phyloP scores from a whole-genome alignment of 2,329 filamentous ascomycete genomes.

The Ophiosphaerella herpotricha region DNA sequence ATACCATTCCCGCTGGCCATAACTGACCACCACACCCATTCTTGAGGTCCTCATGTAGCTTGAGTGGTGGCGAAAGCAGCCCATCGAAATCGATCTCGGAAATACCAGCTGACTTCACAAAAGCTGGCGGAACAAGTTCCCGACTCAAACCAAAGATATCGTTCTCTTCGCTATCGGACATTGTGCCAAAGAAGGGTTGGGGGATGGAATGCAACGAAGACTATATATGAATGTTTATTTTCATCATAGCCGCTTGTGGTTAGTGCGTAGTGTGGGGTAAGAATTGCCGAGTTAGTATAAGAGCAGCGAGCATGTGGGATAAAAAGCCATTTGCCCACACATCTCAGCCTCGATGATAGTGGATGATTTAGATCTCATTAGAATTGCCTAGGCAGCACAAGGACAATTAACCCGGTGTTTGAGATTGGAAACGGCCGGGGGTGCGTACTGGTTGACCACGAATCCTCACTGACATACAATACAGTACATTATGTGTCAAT shows the following conservation, averaged over 20 bases:
- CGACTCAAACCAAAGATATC: conserved; percentile 53
- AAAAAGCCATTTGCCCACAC: too few species aligned
- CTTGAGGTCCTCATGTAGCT: conserved; percentile 81
- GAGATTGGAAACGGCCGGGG: too few species aligned
- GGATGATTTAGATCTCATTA: too few species aligned
- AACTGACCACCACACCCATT: conserved; percentile 91
- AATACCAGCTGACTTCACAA: conserved; percentile 58
- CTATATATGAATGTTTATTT: background rate
- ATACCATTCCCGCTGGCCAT: conserved; percentile 91
- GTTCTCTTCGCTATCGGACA: conserved; percentile 39
- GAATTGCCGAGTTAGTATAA: too few species aligned
- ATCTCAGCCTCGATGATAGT: too few species aligned
- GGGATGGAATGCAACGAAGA: background rate
- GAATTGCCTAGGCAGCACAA: too few species aligned
- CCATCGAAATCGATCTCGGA: conserved; percentile 69
- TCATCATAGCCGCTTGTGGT: conserved; percentile 5
- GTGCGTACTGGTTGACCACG: too few species aligned
- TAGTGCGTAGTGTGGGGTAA: background rate
- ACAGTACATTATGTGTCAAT: too few species aligned
- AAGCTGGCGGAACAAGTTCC: conserved; percentile 60
- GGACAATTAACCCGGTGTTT: too few species aligned
- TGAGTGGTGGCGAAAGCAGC: conserved; percentile 70
- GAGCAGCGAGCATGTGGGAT: too few species aligned
- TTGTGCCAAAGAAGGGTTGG: conserved; percentile 4
- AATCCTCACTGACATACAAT: too few species aligned